These are phyloP conservation scores for Penicillium coffeae DNA, from an alignment of 495 filamentous ascomycete genomes.

Conservation along the genomic window DNA sequence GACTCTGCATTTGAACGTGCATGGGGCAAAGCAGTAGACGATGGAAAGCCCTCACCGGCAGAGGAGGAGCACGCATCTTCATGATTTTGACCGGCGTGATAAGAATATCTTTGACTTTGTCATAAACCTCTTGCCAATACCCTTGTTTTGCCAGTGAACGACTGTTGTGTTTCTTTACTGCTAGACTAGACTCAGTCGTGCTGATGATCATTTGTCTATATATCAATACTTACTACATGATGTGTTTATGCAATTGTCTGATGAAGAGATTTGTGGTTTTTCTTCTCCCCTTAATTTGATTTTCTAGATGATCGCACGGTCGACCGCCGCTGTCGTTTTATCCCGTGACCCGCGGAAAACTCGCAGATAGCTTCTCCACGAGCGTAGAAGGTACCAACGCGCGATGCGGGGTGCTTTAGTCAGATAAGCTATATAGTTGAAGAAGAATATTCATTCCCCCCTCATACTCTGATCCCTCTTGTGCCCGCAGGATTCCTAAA, in stretches of 20 bases:
- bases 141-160: conserved; percentile 9
- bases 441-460: too few relatives aligned
- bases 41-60: conserved; percentile 11
- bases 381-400: background rate
- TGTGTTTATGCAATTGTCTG: too few relatives aligned
- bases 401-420: too few relatives aligned
- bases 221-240: background rate
- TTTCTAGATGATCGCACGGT: too few relatives aligned
- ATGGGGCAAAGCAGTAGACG: conserved; percentile 43
- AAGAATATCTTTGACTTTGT: background rate
- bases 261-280: too few relatives aligned
- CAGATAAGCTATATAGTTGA: too few relatives aligned
- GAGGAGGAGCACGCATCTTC: conserved; percentile 1
- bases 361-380: background rate
- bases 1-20: conserved; percentile 39
- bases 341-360: background rate
- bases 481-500: background rate
- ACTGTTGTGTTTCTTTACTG: background rate
- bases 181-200: background rate
- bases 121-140: conserved; percentile 14
- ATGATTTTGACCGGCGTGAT: background rate
- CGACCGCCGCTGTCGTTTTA: too few relatives aligned
- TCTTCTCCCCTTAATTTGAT: background rate
- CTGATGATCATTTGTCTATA: background rate
- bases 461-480: background rate